Base-by-base conservation (phyloP, 2,329 filamentous ascomycete species). In the Keithomyces neogunnii region DNA sequence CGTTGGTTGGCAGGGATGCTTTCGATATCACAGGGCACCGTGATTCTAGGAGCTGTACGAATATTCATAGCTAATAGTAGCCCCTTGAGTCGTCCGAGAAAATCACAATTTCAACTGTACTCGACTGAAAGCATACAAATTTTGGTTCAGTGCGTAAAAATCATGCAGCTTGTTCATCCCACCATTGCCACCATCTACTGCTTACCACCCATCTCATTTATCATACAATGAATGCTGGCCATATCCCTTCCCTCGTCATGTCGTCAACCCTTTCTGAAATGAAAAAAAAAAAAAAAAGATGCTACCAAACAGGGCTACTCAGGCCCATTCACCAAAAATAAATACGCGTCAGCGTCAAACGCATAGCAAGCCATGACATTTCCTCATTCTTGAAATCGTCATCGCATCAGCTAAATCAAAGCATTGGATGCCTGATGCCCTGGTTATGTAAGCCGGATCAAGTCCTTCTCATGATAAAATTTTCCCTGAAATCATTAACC, bases 181-280 rank as follows among this genome's bases (percentile, higher is more conserved):
- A 38, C 3, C 31, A 19, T 30, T 30, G n/a, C 33, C 10, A 32
- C 45, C 13, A 7, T 6, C n/a, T 33, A n/a, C 19, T 13, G 11
- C 42, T 19, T 19, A 32, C 19, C 47, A 32, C 33, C 36, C 47
- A 39, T 33, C 33, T 36, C 42, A 52, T 58, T 42, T 56, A 58
- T 53, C 45, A 46, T 53, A 56, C 53, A 19, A 57, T 44, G 35
- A 36, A 52, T 13, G 45, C 54, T 46, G 28, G 40, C 30, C 5
- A 29, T 29, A 44, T 9, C 26, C 30, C 19, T 44, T 10, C 26
- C 9, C 40, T 44, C 3, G 26, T 48, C 46, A 54, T 53, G 42
- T 48, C 39, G 38, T 26, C 13, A 26, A n/a, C 36, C 26, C 10
- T 30, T 31, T 9, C 8, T 10, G 26, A 44, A 46, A 52, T 30